Conservation (phyloP, 176 grass and related monocot species). For the Panicum miliaceum region DNA sequence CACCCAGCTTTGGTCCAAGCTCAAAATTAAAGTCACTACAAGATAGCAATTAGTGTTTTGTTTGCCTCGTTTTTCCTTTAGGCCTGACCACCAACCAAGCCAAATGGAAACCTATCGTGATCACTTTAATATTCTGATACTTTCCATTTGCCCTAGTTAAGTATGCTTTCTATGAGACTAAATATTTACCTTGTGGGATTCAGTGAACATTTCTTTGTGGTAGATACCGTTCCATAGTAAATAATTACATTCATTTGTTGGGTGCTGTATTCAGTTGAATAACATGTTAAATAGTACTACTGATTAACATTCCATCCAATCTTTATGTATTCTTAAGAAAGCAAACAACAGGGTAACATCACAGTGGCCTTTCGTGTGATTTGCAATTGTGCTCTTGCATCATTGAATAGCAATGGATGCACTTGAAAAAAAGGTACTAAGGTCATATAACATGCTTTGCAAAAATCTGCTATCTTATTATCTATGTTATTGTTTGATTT, state of each 20-base stretch:
- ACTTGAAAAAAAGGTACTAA: conserved; percentile 1
- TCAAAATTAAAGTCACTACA: not conserved
- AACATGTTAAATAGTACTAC: not conserved
- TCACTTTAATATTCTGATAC: not conserved
- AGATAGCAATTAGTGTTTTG: not conserved
- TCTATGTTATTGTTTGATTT: conserved; percentile 19
- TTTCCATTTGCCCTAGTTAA: not conserved
- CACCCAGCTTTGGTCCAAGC: not conserved
- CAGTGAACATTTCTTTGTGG: not conserved
- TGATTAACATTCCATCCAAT: not conserved
- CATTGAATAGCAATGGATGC: not conserved
- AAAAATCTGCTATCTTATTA: not conserved
- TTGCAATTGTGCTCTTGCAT: not conserved
- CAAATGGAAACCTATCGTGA: not conserved
- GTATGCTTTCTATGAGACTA: not conserved
- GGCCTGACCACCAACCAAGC: not conserved
- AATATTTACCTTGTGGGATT: not conserved
- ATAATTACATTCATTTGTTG: not conserved
- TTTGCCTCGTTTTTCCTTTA: not conserved
- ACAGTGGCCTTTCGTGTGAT: not conserved
- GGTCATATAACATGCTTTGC: not conserved
- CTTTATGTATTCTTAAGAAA: not conserved
- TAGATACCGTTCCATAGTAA: not conserved
- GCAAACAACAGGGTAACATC: not conserved
- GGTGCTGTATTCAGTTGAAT: not conserved